Evolutionary conservation across 768 basidiomycete genomes (phyloP).

Genomic region (Cyclocybe aegerita): DNA sequence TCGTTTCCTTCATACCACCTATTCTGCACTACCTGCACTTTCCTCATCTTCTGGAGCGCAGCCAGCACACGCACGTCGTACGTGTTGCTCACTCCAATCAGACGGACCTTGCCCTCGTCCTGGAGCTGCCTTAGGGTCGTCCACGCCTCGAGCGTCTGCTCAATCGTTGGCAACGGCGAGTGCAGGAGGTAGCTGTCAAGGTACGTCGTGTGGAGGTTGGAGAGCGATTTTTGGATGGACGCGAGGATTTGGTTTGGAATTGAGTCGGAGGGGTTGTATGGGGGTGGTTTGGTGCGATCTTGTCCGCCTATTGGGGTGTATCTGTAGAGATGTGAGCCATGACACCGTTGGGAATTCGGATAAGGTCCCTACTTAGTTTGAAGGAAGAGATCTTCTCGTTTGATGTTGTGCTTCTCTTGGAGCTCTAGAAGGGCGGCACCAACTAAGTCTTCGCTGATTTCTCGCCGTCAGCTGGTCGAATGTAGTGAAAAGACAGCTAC

Average conservation of each 20-base stretch:
- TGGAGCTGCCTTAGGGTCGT: constrained; percentile 57
- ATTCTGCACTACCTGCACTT: constrained; percentile 78
- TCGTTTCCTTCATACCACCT: constrained; percentile 81
- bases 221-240: constrained; percentile 64
- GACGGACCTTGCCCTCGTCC: constrained; percentile 59
- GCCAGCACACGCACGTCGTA: constrained; percentile 62
- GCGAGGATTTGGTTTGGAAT: constrained; percentile 58
- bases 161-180: constrained; percentile 60
- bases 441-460: constrained; percentile 71
- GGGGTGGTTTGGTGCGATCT: constrained; percentile 65
- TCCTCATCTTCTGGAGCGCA: constrained; percentile 49
- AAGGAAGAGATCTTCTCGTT: constrained; percentile 69
- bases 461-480: background rate
- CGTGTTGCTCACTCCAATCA: constrained; percentile 77
- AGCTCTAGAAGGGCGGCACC: constrained; percentile 68
- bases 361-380: constrained; percentile 67
- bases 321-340: constrained; percentile 32
- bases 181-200: constrained; percentile 82
- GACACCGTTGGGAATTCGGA: background rate
- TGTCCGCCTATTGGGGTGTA: constrained; percentile 77
- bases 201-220: constrained; percentile 69
- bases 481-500: background rate
- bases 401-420: constrained; percentile 54
- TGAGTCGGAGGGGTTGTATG: constrained; percentile 59
- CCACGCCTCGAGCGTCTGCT: constrained; percentile 72